These are phyloP conservation scores for Neonectria sp. DNA, from an alignment of 2,329 filamentous ascomycete species.

Conservation along the genomic window DNA sequence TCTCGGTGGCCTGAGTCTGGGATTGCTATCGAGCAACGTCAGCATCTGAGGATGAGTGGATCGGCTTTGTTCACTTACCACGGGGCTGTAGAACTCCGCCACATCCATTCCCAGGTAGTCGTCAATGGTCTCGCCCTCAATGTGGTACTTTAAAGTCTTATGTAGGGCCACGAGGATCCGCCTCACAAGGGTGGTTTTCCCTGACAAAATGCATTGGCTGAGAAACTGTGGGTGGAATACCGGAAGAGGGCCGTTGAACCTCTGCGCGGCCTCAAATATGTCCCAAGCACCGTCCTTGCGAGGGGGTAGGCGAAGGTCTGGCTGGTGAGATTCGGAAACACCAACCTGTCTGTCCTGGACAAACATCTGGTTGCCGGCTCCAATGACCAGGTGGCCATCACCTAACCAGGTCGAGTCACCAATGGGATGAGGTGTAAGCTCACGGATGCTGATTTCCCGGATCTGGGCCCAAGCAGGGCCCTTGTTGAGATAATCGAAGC, in stretches of 20 bases:
- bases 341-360: conserved; percentile 85
- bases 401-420: conserved; percentile 94
- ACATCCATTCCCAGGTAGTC: conserved; percentile 78
- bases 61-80: conserved; percentile 36
- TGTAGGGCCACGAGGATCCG: conserved; percentile 80
- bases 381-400: conserved; percentile 88
- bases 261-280: conserved; percentile 85
- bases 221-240: conserved; percentile 94
- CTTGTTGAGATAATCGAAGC: conserved; percentile 91
- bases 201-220: conserved; percentile 86
- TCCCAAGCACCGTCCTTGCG: conserved; percentile 71
- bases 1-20: conserved; percentile 41
- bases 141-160: conserved; percentile 85
- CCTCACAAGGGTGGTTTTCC: conserved; percentile 81
- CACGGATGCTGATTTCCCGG: conserved; percentile 84
- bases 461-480: conserved; percentile 92
- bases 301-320: conserved; percentile 64
- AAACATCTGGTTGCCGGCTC: conserved; percentile 92
- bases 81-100: conserved; percentile 69
- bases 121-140: conserved; percentile 85
- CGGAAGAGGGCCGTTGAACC: conserved; percentile 89
- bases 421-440: conserved; percentile 89
- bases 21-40: conserved; percentile 34
- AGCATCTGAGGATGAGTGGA: conserved; percentile 11
- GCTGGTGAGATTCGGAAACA: conserved; percentile 71